A percentile compares a stretch with the other conserved stretches of the same genome.
Evolutionary conservation across 352 stramenopile genomes (phyloP).

Genomic region (Phytopythium litorale): DNA sequence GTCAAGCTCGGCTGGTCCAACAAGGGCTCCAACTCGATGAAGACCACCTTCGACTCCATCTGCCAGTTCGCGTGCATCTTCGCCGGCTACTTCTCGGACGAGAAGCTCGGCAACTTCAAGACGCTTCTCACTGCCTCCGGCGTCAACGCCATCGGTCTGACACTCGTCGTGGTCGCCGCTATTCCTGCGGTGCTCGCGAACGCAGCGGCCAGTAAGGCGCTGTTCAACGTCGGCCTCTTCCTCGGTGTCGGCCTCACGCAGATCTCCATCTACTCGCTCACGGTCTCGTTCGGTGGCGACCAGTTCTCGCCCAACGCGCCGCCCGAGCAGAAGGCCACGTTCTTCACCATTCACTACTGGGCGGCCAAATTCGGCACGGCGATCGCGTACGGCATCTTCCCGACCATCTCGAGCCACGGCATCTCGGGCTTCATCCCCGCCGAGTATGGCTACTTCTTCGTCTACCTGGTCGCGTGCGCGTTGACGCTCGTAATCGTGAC

Average conservation of each 20-base stretch:
- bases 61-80: constrained; percentile 57
- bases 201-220: constrained; percentile 22
- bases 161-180: constrained; percentile 41
- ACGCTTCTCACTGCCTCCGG: constrained; percentile 27
- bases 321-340: constrained; percentile 24
- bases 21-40: constrained; percentile 54
- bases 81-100: constrained; percentile 53
- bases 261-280: constrained; percentile 50
- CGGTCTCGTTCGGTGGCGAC: constrained; percentile 58
- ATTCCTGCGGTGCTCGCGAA: constrained; percentile 33
- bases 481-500: too few species aligned
- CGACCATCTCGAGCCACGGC: too few species aligned
- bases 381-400: too few species aligned
- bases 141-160: constrained; percentile 26
- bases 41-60: constrained; percentile 60
- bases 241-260: constrained; percentile 40
- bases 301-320: constrained; percentile 51
- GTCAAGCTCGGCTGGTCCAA: constrained; percentile 52
- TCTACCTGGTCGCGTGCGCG: too few species aligned
- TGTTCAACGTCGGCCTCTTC: constrained; percentile 63
- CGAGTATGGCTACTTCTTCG: too few species aligned
- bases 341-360: too few species aligned
- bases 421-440: too few species aligned
- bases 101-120: constrained; percentile 44
- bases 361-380: too few species aligned